Base-by-base conservation (phyloP, 2,329 filamentous ascomycete genomes). In the Cladosporium sp. region DNA sequence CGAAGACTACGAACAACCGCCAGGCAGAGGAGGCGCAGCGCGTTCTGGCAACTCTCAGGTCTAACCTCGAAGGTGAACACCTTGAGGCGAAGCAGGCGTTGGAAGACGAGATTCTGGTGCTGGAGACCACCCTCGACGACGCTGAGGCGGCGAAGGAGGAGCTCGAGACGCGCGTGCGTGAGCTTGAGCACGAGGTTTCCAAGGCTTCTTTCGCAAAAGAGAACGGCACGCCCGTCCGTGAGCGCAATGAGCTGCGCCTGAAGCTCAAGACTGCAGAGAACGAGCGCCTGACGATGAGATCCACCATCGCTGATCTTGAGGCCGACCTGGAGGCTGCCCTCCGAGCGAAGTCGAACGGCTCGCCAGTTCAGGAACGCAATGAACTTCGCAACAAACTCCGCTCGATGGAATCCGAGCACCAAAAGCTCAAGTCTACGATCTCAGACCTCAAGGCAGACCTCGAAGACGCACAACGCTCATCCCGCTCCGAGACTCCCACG, bases 161-260 rank as follows among this genome's bases (percentile, higher is more conserved):
- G 40, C 70, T 86, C 1, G 80, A 87, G 61, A 74, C 81, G 49
- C 79, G 80, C 54, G 75, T 80, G 4, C 70, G 73, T 9, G 72
- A 60, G 18, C 61, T 72, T 3, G 65, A 70, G 56, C 61, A 61
- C 10, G 66, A 70, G 14, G 52, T 72, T 13, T 56, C 66, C 18
- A 60, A 58, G 18, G 63, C 65, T 0, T 54, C 63, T 31, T 65
- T 67, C 10, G 70, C 74, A 10, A 73, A 72, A 55, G 66, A 66
- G 22, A 63, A 60, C 33, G 61, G 63, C 34, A 68, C 66, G 6
- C 66, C 68, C 3, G 66, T 61, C 10, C 62, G 67, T 9, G 68
- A 70, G 55, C 64, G 65, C 8, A 65, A 69, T 41, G 64, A 67
- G 19, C 57, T 69, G 13, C 65, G 66, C 1, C 52, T 61, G 8